These are phyloP conservation scores for Atractiella rhizophila DNA, from an alignment of 768 basidiomycete species.

Conservation along the genomic window DNA sequence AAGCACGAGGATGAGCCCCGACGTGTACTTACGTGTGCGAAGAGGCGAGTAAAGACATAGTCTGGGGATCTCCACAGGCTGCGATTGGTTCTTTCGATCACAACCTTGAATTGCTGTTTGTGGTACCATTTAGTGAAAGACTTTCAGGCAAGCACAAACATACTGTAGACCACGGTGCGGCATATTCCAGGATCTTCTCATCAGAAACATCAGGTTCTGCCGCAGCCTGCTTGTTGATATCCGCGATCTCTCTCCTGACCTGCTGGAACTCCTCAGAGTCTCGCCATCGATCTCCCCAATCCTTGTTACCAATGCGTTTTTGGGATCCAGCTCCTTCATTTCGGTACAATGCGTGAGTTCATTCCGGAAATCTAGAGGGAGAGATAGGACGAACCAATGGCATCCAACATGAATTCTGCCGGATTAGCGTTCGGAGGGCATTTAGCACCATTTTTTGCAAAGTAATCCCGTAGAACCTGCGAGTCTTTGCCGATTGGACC, in stretches of 20 bases:
- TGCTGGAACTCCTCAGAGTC: conserved; percentile 35
- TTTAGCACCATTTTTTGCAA: conserved; percentile 40
- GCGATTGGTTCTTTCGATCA: conserved; percentile 38
- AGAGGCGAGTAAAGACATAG: conserved; percentile 60
- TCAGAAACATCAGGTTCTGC: no score
- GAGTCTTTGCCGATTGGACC: conserved; percentile 37
- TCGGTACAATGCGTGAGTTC: no score
- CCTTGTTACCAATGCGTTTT: conserved; percentile 40
- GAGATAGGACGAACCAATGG: no score
- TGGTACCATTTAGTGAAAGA: no score
- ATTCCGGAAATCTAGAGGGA: no score
- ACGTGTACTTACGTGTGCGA: conserved; percentile 45
- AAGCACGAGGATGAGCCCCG: no score
- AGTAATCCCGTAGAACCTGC: conserved; percentile 42
- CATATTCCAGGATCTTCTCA: no score
- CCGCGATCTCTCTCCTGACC: conserved; percentile 25
- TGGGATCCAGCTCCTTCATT: conserved; percentile 38
- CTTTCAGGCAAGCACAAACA: no score
- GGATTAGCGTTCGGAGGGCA: conserved; percentile 50
- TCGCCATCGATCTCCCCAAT: conserved; percentile 67
- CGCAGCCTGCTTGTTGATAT: conserved; percentile 23
- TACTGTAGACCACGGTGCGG: no score
- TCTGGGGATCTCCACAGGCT: conserved; percentile 63
- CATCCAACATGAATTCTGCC: conserved; percentile 33
- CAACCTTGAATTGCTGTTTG: conserved; percentile 45